phyloP scores from a whole-genome alignment of 176 grass and related monocot genomes.

The Dendrocalamus sinicus region DNA sequence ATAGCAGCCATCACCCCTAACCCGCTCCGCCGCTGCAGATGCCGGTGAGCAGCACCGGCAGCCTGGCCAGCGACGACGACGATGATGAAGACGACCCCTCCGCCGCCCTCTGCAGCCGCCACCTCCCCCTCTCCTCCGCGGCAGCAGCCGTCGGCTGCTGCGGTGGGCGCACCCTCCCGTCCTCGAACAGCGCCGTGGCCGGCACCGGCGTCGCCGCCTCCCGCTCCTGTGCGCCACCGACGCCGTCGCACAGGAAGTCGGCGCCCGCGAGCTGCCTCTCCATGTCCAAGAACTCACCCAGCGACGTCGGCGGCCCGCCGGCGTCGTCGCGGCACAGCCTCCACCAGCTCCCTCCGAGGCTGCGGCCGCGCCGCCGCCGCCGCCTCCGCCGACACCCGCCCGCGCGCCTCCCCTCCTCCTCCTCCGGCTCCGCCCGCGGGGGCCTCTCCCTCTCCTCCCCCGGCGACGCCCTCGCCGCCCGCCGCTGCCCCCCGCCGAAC shows the following conservation, averaged over 20 bases:
- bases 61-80: slow-evolving; percentile 47
- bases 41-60: slow-evolving; percentile 76
- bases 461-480: background rate
- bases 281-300: slow-evolving; percentile 82
- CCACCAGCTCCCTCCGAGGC: slow-evolving; percentile 65
- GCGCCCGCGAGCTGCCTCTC: slow-evolving; percentile 68
- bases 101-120: slow-evolving; percentile 31
- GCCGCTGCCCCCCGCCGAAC: slow-evolving; percentile 48
- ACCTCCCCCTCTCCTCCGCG: slow-evolving; percentile 39
- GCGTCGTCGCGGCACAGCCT: slow-evolving; percentile 67
- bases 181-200: slow-evolving; percentile 66
- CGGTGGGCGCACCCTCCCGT: slow-evolving; percentile 66
- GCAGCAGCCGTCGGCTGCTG: background rate
- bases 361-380: slow-evolving; percentile 33
- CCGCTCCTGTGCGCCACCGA: background rate
- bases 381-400: slow-evolving; percentile 21
- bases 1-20: slow-evolving; percentile 18
- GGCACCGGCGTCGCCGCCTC: slow-evolving; percentile 6
- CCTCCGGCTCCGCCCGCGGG: background rate
- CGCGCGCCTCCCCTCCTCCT: background rate
- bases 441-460: background rate
- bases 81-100: slow-evolving; percentile 26
- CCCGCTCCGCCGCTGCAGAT: slow-evolving; percentile 82
- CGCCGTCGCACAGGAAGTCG: slow-evolving; percentile 52
- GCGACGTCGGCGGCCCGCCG: slow-evolving; percentile 50